Base-by-base conservation (phyloP, 2,329 filamentous ascomycete genomes). In the Nemania sp. region DNA sequence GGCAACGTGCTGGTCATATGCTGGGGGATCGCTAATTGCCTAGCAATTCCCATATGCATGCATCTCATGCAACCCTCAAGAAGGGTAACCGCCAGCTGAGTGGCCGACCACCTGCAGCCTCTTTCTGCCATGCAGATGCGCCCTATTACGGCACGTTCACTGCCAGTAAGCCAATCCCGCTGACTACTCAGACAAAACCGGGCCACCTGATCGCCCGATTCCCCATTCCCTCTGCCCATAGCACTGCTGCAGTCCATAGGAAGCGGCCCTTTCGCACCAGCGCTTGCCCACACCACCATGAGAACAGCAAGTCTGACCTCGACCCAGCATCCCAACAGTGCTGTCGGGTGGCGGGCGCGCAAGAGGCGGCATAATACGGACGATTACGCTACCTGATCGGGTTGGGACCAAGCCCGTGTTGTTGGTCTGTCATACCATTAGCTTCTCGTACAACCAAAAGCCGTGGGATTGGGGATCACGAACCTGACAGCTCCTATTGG, bases 161-260 rank as follows among this genome's bases (percentile, higher is more conserved):
- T 59, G 49, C 45, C 54, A 60, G 60, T 64, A 62, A 68, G 64
- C 67, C 66, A 68, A 67, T 67, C 63, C 65, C 63, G 63, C 64
- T 63, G 58, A 63, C 62, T 59, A 65, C 63, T 64, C 63, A 57
- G 60, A 66, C 63, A 64, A 63, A 67, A 68, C 59, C n/a, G 56
- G 64, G 67, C 66, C 67, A 65, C 65, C 64, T 69, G 64, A 69
- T 63, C 60, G 64, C 56, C 58, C 46, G 33, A 57, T 62, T 63
- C 56, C 53, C 51, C 53, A n/a, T n/a, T n/a, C n/a, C n/a, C n/a
- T n/a, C n/a, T n/a, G n/a, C n/a, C n/a, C n/a, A 47, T 52, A 47
- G 9, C 46, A 49, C 39, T 49, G 31, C 40, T 49, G 22, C 42
- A 60, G 65, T 62, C 60, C 57, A 49, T 51, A 56, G 54, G 15